These are phyloP conservation scores for Tripidium arundinaceum DNA, from an alignment of 202 grass and related monocot species.

Conservation along the genomic window DNA sequence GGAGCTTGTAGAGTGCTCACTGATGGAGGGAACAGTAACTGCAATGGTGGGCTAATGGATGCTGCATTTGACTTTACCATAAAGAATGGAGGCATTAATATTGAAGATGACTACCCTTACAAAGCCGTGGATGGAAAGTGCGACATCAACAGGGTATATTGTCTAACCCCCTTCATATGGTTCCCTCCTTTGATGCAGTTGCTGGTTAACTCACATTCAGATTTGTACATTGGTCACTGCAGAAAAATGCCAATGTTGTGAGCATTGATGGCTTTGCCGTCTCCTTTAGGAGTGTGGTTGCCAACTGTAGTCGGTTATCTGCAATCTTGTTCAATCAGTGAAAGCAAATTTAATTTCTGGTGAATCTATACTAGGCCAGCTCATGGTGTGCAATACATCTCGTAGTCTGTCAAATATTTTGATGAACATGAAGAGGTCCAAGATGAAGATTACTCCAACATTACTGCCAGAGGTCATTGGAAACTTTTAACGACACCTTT, in stretches of 20 bases:
- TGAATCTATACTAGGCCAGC: slow-evolving; percentile 50
- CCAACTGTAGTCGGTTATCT: background rate
- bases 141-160: slow-evolving; percentile 49
- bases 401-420: slow-evolving; percentile 29
- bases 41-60: slow-evolving; percentile 81
- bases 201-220: background rate
- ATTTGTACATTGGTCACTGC: background rate
- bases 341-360: slow-evolving; percentile 6
- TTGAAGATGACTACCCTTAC: slow-evolving; percentile 80
- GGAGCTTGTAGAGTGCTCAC: slow-evolving; percentile 79
- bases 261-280: slow-evolving; percentile 56
- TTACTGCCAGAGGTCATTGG: slow-evolving; percentile 48
- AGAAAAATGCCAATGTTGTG: slow-evolving; percentile 81
- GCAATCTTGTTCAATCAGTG: background rate
- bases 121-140: slow-evolving; percentile 53
- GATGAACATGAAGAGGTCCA: slow-evolving; percentile 44
- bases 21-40: slow-evolving; percentile 49
- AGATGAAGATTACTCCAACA: slow-evolving; percentile 60
- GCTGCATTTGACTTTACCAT: slow-evolving; percentile 69
- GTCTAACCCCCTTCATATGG: background rate
- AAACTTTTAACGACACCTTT: slow-evolving; percentile 12
- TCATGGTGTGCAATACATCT: slow-evolving; percentile 76
- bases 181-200: background rate
- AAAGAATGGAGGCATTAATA: slow-evolving; percentile 75
- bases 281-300: background rate